These are phyloP conservation scores for Oryza glaberrima DNA, from an alignment of 176 grass and related monocot genomes.

Conservation along the genomic window DNA sequence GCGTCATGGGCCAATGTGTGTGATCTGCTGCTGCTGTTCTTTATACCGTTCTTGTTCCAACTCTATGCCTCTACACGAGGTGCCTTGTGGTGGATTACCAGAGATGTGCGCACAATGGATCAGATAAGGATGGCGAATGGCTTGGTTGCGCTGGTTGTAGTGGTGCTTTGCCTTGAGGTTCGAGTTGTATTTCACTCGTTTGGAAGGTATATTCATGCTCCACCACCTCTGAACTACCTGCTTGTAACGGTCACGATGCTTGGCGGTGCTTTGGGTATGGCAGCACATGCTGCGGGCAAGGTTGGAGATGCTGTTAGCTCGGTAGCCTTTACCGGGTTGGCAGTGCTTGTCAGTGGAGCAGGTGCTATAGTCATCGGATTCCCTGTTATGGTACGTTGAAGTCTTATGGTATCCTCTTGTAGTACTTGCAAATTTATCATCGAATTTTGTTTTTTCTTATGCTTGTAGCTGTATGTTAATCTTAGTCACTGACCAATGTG, in stretches of 20 bases:
- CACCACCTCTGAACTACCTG: constrained; percentile 88
- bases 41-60: constrained; percentile 91
- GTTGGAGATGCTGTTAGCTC: constrained; percentile 80
- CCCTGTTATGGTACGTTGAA: constrained; percentile 66
- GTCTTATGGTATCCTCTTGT: constrained; percentile 39
- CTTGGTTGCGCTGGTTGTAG: constrained; percentile 71
- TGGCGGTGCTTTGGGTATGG: constrained; percentile 69
- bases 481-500: not conserved
- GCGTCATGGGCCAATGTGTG: constrained; percentile 67
- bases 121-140: constrained; percentile 75
- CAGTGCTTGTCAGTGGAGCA: constrained; percentile 79
- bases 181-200: constrained; percentile 88
- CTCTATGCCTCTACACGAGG: constrained; percentile 79
- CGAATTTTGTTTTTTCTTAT: not conserved
- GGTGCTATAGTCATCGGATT: constrained; percentile 89
- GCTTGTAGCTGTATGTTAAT: not conserved
- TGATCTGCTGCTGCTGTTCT: constrained; percentile 92
- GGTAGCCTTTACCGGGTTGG: constrained; percentile 64
- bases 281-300: constrained; percentile 82
- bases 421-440: constrained; percentile 46
- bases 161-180: constrained; percentile 90
- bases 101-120: constrained; percentile 66
- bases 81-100: constrained; percentile 87
- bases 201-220: constrained; percentile 85
- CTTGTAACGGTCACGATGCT: constrained; percentile 93